A percentile compares a stretch with the other conserved stretches of the same genome.
Conservation (phyloP, 768 basidiomycete species). For the Gelatoporia subvermispora region DNA sequence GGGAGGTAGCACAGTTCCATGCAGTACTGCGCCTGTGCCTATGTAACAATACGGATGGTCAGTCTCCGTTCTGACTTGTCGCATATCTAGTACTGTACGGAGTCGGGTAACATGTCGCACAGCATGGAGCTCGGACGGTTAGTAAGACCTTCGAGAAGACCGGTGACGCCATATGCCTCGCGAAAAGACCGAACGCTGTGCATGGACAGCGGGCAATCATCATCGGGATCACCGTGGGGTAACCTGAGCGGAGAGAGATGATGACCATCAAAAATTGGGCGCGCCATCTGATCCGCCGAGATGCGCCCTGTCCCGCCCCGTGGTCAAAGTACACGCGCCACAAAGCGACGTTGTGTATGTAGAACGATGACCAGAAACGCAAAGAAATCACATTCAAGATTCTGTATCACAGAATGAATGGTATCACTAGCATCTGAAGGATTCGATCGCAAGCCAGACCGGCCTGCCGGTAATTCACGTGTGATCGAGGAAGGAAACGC, state of each 20-base stretch:
- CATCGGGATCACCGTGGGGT: neutral
- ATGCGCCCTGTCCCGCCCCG: neutral
- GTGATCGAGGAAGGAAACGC: neutral
- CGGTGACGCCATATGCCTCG: too few species aligned
- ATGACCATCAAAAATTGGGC: too few species aligned
- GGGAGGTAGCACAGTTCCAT: constrained; percentile 38
- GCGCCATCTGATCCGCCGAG: too few species aligned
- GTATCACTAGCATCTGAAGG: too few species aligned
- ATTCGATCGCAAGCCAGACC: too few species aligned
- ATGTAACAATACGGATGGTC: neutral
- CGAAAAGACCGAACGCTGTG: neutral
- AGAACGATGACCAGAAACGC: neutral
- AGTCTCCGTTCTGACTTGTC: neutral
- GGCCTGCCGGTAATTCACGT: neutral
- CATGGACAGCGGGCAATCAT: neutral
- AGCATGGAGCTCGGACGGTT: too few species aligned
- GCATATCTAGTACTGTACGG: too few species aligned
- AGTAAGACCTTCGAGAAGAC: too few species aligned
- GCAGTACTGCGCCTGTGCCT: constrained; percentile 65
- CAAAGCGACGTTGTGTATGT: neutral
- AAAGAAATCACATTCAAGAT: too few species aligned
- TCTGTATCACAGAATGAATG: too few species aligned
- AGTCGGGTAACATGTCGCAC: too few species aligned
- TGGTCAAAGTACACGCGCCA: neutral
- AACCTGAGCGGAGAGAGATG: too few species aligned